A percentile compares a stretch with the other conserved stretches of the same genome.
These are phyloP conservation scores for Ceratocystis huliohia DNA, from an alignment of 2,329 filamentous ascomycete genomes.

Conservation along the genomic window DNA sequence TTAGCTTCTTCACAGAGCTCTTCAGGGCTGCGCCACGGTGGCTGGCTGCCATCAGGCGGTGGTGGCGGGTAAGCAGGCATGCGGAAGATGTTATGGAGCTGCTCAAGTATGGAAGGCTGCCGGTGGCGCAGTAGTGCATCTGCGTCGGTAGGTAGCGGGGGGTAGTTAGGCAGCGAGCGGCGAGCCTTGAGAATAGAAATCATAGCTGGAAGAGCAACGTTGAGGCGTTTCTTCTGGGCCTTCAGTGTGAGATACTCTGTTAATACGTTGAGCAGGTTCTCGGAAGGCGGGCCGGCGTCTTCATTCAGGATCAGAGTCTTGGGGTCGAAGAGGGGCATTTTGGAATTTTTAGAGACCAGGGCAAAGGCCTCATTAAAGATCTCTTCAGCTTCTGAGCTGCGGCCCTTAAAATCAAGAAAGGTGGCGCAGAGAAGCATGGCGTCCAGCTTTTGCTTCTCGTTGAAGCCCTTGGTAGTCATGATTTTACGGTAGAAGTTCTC, in stretches of 20 bases:
- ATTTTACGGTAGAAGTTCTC: constrained; percentile 73
- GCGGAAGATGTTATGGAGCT: constrained; percentile 10
- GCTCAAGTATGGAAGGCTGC: constrained; percentile 19
- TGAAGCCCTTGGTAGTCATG: constrained; percentile 67
- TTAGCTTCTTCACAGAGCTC: constrained; percentile 75
- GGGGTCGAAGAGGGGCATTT: constrained; percentile 38
- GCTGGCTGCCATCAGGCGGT: constrained; percentile 54
- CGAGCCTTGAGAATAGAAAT: constrained; percentile 72
- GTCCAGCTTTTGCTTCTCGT: constrained; percentile 62
- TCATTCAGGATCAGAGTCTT: constrained; percentile 53
- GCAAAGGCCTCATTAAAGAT: constrained; percentile 67
- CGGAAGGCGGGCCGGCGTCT: constrained; percentile 45
- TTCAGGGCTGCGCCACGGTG: constrained; percentile 49
- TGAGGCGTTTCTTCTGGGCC: constrained; percentile 54
- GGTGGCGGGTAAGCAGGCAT: constrained; percentile 57
- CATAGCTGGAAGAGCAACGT: constrained; percentile 66
- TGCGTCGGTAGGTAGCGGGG: constrained; percentile 23
- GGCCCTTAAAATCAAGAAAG: constrained; percentile 67
- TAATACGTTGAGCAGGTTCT: constrained; percentile 61
- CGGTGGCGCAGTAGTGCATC: constrained; percentile 12
- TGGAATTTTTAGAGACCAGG: constrained; percentile 48
- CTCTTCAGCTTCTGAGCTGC: constrained; percentile 51
- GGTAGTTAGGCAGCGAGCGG: constrained; percentile 40
- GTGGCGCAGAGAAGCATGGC: constrained; percentile 73
- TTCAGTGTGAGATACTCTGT: constrained; percentile 70